Percentiles rank a stretch among this genome's conserved stretches.
These are phyloP conservation scores for Penicillium brasilianum DNA, from an alignment of 2,329 filamentous ascomycete genomes.

Conservation along the genomic window DNA sequence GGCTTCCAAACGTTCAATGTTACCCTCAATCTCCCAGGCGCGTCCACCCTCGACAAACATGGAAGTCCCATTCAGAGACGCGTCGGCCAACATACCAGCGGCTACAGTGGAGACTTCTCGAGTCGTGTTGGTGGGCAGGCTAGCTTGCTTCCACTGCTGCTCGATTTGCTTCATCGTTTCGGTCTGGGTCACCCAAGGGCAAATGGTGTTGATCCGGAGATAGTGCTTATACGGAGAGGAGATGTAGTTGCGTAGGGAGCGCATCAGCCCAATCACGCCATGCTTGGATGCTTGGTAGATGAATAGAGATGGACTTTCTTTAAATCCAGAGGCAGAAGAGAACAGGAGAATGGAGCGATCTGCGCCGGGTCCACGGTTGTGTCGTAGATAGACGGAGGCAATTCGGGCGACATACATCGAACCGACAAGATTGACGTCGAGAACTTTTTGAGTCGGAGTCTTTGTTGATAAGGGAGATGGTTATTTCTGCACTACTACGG, in stretches of 20 bases:
- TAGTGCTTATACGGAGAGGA: conserved; percentile 41
- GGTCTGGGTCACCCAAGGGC: conserved; percentile 53
- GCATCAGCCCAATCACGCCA: conserved; percentile 57
- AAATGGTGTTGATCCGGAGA: conserved; percentile 53
- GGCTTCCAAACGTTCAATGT: conserved; percentile 47
- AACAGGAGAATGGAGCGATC: conserved; percentile 53
- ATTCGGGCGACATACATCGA: conserved; percentile 56
- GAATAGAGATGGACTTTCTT: conserved; percentile 54
- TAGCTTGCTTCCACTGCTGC: conserved; percentile 43
- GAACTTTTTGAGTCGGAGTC: conserved; percentile 42
- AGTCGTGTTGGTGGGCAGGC: conserved; percentile 47
- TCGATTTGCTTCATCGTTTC: conserved; percentile 43
- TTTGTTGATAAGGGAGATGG: conserved; percentile 22
- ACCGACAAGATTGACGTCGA: conserved; percentile 57
- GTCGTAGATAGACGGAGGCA: conserved; percentile 56
- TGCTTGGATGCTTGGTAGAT: conserved; percentile 57
- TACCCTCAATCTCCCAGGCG: conserved; percentile 52
- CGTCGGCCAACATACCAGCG: conserved; percentile 42
- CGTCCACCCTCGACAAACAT: conserved; percentile 52
- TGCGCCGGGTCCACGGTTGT: conserved; percentile 39
- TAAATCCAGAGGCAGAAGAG: conserved; percentile 56
- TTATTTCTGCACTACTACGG: conserved; percentile 1
- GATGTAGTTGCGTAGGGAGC: conserved; percentile 48
- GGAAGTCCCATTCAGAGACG: conserved; percentile 46
- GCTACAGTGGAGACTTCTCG: conserved; percentile 49